Evolutionary conservation across 163 green algal genomes (phyloP).

Genomic region (Scenedesmus sp.): DNA sequence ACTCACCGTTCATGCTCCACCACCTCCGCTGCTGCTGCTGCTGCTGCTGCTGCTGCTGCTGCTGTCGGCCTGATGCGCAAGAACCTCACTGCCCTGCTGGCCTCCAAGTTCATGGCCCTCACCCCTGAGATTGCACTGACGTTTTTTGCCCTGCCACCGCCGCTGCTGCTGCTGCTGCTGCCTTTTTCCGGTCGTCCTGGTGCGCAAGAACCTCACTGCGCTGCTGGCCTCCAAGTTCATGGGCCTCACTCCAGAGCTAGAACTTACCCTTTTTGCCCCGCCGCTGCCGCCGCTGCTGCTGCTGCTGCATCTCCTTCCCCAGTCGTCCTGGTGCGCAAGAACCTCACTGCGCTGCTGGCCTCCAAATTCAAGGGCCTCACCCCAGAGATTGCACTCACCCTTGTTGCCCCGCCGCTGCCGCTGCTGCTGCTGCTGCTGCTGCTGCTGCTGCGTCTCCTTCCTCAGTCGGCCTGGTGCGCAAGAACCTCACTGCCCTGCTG

Average conservation of each 20-base stretch:
- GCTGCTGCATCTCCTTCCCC: too few relatives aligned
- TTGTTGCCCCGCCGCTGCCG: neutral
- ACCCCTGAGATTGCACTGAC: neutral
- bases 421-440: neutral
- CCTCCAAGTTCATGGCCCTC: neutral
- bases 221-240: slow-evolving; percentile 7
- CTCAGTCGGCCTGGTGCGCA: slow-evolving; percentile 31
- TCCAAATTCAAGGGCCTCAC: neutral
- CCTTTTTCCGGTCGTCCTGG: neutral
- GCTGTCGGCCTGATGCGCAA: too few relatives aligned
- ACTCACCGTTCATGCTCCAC: neutral
- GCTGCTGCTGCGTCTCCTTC: neutral
- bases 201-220: slow-evolving; percentile 19
- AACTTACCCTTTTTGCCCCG: neutral
- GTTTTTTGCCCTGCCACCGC: neutral
- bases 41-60: too few relatives aligned
- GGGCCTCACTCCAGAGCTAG: slow-evolving; percentile 24
- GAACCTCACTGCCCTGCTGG: neutral
- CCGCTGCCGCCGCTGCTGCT: too few relatives aligned
- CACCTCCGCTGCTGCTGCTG: too few relatives aligned
- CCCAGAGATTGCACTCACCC: neutral
- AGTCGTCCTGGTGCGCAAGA: too few relatives aligned
- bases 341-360: neutral
- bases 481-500: slow-evolving; percentile 1
- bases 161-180: neutral